phyloP scores from a whole-genome alignment of 495 filamentous ascomycete species.

The Neurospora cerealis region DNA sequence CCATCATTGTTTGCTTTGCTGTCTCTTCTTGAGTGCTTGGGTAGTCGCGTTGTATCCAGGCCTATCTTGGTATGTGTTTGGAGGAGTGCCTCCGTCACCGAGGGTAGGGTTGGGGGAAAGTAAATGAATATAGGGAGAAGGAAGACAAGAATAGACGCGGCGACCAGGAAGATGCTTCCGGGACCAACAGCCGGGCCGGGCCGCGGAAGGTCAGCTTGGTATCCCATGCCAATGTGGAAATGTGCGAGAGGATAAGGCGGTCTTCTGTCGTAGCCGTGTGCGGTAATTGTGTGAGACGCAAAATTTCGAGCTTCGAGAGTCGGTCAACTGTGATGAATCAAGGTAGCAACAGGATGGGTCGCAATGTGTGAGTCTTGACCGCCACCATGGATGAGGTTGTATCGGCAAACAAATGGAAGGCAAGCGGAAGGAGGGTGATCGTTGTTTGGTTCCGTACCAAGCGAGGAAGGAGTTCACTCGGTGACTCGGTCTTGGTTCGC shows the following conservation, averaged over 20 bases:
- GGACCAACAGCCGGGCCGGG: constrained; percentile 15
- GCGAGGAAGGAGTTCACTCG: not conserved
- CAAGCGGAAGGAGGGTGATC: not conserved
- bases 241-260: not conserved
- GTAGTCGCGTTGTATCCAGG: constrained; percentile 28
- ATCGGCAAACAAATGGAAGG: not conserved
- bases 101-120: constrained; percentile 34
- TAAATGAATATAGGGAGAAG: constrained; percentile 36
- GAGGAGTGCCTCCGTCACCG: constrained; percentile 36
- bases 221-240: not conserved
- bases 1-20: constrained; percentile 17
- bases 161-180: constrained; percentile 29
- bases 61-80: constrained; percentile 35
- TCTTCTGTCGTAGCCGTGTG: not conserved
- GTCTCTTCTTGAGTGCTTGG: constrained; percentile 12
- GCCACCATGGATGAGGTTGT: not conserved
- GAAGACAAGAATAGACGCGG: constrained; percentile 37
- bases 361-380: not conserved
- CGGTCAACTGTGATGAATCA: not conserved
- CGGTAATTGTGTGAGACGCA: not conserved
- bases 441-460: not conserved
- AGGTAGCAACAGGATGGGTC: not conserved
- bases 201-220: constrained; percentile 1
- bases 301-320: not conserved
- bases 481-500: not conserved